phyloP scores from a whole-genome alignment of 2,329 filamentous ascomycete genomes.

The Fusarium sp. region DNA sequence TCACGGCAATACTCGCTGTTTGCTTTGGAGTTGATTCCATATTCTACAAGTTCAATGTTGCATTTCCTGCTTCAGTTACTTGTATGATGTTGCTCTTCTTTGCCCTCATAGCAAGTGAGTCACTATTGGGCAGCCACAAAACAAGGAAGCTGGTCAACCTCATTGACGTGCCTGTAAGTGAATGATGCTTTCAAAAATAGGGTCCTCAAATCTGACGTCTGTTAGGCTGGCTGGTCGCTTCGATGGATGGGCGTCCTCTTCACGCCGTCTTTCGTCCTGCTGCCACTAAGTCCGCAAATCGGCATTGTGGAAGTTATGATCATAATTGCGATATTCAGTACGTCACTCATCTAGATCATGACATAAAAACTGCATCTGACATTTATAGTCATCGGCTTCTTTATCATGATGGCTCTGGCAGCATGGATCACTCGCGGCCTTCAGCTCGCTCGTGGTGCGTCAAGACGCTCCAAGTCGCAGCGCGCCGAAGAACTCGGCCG shows the following conservation, averaged over 20 bases:
- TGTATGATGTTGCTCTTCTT: conserved; percentile 70
- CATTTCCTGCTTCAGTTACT: conserved; percentile 73
- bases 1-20: conserved; percentile 57
- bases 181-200: not conserved
- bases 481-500: conserved; percentile 63
- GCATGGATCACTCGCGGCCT: conserved; percentile 69
- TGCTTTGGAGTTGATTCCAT: conserved; percentile 63
- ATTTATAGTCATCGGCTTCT: conserved; percentile 67
- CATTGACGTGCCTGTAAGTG: conserved; percentile 68
- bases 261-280: conserved; percentile 70
- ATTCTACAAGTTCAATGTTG: conserved; percentile 62
- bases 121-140: conserved; percentile 62
- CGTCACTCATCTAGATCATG: conserved; percentile 37
- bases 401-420: conserved; percentile 65
- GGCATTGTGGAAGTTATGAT: conserved; percentile 69
- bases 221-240: conserved; percentile 69
- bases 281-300: conserved; percentile 70
- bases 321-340: conserved; percentile 72
- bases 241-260: conserved; percentile 73
- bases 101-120: conserved; percentile 63
- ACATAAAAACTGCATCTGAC: not conserved
- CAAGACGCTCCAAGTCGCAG: conserved; percentile 66
- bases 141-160: conserved; percentile 64
- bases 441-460: conserved; percentile 65
- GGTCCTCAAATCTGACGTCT: conserved; percentile 3